Evolutionary conservation across 495 filamentous ascomycete species (phyloP), one percentile per base, ranked within the genome.

Genomic region (Platismatia glauca): DNA sequence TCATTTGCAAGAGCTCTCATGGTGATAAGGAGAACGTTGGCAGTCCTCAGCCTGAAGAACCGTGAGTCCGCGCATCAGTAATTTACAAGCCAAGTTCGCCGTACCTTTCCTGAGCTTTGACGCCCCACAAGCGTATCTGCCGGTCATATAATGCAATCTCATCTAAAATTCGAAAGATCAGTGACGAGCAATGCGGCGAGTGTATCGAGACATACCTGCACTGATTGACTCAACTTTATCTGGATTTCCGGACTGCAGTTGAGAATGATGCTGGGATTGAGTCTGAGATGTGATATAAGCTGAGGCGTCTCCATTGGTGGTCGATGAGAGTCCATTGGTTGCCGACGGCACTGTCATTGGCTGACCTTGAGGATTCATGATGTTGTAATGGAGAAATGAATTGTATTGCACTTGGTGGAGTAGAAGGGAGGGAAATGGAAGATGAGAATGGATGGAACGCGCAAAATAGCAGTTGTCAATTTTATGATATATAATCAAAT

Each of bases 121-220:
- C 88, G 57, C 94, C 94, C 94, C 94, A 98, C 35, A 98, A 84
- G n/a, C 94, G 89, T 69, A 97, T 96, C 73, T 98, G 94, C 27
- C 94, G 87, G 74, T 98, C 94, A 75, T 98, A 98, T 29, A 98
- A 84, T 43, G 95, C 95, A 69, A 97, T 96, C 70, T 98, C 94
- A 76, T 96, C 94, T 95, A 52, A 16, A 27, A n/a, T 24, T 5
- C 31, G 41, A 37, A 9, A 22, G 9, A 15, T 66, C 33, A 50
- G 55, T 58, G 29, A 20, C 34, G n/a, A 62, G 12, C 16, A 39
- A 39, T 7, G 52, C 8, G 39, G 50, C 27, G 46, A 5, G 29
- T 20, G 20, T 41, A 8, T 33, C 33, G 48, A 53, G 4, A 34
- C 73, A 55, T 72, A 82, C 82, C 82, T 64, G 81, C 78, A 57